phyloP scores from a whole-genome alignment of 2,329 filamentous ascomycete species.

The Claviceps sp. region DNA sequence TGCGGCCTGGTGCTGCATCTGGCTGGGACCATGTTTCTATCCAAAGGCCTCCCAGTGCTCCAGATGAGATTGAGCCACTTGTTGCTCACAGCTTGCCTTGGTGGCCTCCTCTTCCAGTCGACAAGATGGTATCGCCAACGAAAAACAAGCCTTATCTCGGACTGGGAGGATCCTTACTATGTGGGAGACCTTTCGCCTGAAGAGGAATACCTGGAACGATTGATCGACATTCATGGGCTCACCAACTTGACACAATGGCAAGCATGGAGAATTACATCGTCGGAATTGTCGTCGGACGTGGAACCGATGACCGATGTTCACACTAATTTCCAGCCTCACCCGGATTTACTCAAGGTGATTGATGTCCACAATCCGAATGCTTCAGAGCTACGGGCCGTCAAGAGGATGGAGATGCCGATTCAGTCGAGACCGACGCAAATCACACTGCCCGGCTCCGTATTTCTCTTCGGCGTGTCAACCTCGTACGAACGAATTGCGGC shows the following conservation, averaged over 20 bases:
- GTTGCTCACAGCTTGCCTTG: constrained; percentile 13
- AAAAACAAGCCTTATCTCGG: constrained; percentile 1
- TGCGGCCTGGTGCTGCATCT: constrained; percentile 4
- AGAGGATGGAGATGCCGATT: constrained; percentile 21
- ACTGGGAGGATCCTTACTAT: constrained; percentile 7
- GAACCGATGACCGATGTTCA: constrained; percentile 17
- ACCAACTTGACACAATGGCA: constrained; percentile 21
- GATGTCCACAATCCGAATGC: constrained; percentile 14
- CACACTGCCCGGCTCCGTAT: constrained; percentile 25
- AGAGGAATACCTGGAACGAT: constrained; percentile 19
- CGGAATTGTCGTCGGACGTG: constrained; percentile 15
- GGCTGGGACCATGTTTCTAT: constrained; percentile 14
- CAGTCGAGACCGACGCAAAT: constrained; percentile 17
- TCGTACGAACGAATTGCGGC: constrained; percentile 27
- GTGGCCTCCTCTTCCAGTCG: constrained; percentile 13
- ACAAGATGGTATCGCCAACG: constrained; percentile 7
- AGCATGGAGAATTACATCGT: constrained; percentile 19
- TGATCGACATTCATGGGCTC: constrained; percentile 15
- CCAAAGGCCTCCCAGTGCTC: constrained; percentile 12
- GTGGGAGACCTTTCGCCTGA: constrained; percentile 14
- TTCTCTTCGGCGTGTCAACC: constrained; percentile 31
- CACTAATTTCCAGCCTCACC: constrained; percentile 18
- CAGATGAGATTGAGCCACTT: constrained; percentile 13
- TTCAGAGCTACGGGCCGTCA: constrained; percentile 15
- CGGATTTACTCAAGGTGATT: constrained; percentile 13